Base-by-base conservation (phyloP, 805 yeast species). In the Saccharomycopsis olivae region DNA sequence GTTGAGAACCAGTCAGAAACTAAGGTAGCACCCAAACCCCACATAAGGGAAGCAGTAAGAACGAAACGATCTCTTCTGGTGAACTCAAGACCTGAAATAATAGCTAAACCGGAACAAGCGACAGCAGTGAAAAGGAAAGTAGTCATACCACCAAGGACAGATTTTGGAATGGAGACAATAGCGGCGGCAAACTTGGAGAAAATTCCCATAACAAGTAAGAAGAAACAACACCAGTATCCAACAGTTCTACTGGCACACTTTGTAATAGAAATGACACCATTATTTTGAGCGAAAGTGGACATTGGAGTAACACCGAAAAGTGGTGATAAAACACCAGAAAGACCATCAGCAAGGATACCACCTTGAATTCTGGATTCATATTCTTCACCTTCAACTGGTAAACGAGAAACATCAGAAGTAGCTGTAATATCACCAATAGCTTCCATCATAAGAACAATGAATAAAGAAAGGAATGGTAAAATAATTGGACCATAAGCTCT, bases 371-470 rank as follows among this genome's bases (percentile, higher is more conserved):
- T 68, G 14, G 88, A 73, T 51, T 87, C 95, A 57, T 80, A 87
- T 15, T 69, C 51, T 33, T 73, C 76, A 48, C 96, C 96, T 54
- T 81, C 88, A 43, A 85, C 87, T 46, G 80, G 86, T 47, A 80
- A 64, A 51, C 94, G 68, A 6, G 95, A 83, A 16, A 88, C 96
- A 59, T 87, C 96, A 43, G 85, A 80, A 32, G 95, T 84, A 27
- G 96, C 96, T 24, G 95, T 85, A 55, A 87, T 80, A 59, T 87
- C 96, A 58, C 96, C 96, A 54, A 87, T 85, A 40, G 94, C 82
- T 64, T 88, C 96, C 86, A 86, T 85, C 74, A 84, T 80, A 51
- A 83, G 61, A 20, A 79, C 85, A 24, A 87, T 66, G 56, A 76
- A 87, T 35, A 86, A 80, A 1, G 95, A 94, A 42, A 87, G 61